Base-by-base conservation (phyloP, 192 early-diverging fungal genomes). In the Gryganskiella cystojenkinii region DNA sequence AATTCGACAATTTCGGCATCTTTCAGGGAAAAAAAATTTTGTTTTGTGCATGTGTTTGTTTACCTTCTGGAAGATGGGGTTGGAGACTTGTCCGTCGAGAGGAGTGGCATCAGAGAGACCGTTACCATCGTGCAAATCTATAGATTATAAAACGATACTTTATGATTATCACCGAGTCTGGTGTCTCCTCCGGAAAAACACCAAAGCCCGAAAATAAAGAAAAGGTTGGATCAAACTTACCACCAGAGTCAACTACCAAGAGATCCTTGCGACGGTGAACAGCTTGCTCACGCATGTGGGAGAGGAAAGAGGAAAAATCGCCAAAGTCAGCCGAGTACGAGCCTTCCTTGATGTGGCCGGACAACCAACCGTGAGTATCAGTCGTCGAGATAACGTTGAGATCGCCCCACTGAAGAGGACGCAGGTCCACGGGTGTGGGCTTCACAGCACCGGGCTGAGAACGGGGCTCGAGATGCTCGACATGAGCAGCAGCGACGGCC, bases 401-500 rank as follows among this genome's bases (percentile, higher is more conserved):
- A 45, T 85, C 86, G 35, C 82, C 80, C 86, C 86, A 87, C 31
- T 69, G 46, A 13, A 87, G 56, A 24, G 84, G 80, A n/a, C 56
- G 31, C n/a, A 95, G 73, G 81, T 95, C 92, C 14, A 91, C 84
- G 30, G 94, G 81, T 4, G 89, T 89, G 42, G 92, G 83, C 59
- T 93, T 92, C 11, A 92, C 84, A 34, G 90, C 70, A 59, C 92
- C 92, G n/a, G 74, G 64, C 62, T 91, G 87, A 40, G 90, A 87
- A 81, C 70, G 50, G 42, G 25, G 61, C 53, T 78, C 58, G 40
- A 73, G 5, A 19, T 64, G 68, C 35, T 65, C 52, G 17, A 63
- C 59, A 46, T 71, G 53, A 37, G 78, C 78, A 42, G 45, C 40
- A 33, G 68, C 64, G 50, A 67, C 70, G 33, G 71, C 71, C 55